Evolutionary conservation across 2,329 filamentous ascomycete genomes (phyloP).

Genomic region (Fusarium sp.): DNA sequence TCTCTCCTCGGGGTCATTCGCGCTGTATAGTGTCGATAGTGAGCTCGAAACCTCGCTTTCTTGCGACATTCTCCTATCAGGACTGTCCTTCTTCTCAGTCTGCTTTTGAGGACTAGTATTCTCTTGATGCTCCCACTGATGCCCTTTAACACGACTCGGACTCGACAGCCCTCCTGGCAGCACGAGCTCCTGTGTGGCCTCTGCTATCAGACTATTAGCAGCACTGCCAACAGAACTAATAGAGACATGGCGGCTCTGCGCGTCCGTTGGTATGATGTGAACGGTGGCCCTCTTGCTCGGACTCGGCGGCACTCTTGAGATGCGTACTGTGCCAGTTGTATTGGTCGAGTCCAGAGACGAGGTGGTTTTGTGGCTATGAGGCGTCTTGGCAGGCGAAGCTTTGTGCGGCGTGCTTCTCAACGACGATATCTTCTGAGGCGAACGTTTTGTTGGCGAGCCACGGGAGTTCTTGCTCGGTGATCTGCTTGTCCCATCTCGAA

Average conservation of each 20-base stretch:
- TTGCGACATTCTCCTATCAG: conserved; percentile 47
- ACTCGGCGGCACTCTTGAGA: conserved; percentile 40
- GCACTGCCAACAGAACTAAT: conserved; percentile 50
- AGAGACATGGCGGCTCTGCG: conserved; percentile 43
- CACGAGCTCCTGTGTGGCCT: conserved; percentile 52
- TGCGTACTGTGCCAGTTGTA: conserved; percentile 39
- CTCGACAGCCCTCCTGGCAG: conserved; percentile 55
- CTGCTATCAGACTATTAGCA: conserved; percentile 56
- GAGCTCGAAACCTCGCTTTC: conserved; percentile 63
- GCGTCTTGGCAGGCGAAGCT: conserved; percentile 45
- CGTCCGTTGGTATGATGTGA: conserved; percentile 30
- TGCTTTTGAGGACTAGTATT: conserved; percentile 8
- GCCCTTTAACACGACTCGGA: conserved; percentile 54
- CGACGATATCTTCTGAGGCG: conserved; percentile 32
- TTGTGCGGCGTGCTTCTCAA: conserved; percentile 43
- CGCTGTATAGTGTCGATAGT: conserved; percentile 67
- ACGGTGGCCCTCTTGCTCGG: conserved; percentile 46
- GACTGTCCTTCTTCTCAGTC: conserved; percentile 28
- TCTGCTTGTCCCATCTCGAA: conserved; percentile 54
- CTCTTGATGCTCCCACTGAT: conserved; percentile 42
- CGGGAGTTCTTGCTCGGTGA: conserved; percentile 49
- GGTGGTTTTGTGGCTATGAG: conserved; percentile 45
- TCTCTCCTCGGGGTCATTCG: conserved; percentile 59
- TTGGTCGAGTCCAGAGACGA: conserved; percentile 38
- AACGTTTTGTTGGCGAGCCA: conserved; percentile 31